A percentile compares a stretch with the other conserved stretches of the same genome.
Conservation (phyloP, 1,284 basidiomycete species). For the Gomphus sp. region DNA sequence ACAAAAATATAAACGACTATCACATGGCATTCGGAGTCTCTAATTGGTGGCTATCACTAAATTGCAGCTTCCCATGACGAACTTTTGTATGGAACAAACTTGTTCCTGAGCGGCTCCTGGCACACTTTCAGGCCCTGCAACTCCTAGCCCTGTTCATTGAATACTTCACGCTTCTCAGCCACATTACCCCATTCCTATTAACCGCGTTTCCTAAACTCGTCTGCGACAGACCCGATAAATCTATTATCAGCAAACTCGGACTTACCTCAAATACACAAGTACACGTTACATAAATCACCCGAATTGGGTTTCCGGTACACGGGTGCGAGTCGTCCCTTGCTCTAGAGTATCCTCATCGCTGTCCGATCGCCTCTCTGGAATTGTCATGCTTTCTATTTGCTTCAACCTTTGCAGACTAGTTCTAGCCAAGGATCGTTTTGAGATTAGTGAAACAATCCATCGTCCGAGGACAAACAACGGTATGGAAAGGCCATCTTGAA, state of each 20-base stretch:
- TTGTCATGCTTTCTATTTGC: not conserved
- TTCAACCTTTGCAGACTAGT: not conserved
- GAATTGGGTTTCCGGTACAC: not conserved
- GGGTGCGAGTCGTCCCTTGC: not conserved
- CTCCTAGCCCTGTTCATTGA: too few species aligned
- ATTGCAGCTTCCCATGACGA: not conserved
- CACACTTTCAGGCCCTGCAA: not conserved
- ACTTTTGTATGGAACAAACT: not conserved
- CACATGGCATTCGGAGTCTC: too few species aligned
- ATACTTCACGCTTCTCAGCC: too few species aligned
- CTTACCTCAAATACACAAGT: too few species aligned
- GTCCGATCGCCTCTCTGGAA: not conserved
- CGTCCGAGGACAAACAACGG: conserved; percentile 74
- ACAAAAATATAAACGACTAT: too few species aligned
- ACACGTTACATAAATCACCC: too few species aligned
- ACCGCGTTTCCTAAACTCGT: too few species aligned
- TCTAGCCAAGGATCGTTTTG: not conserved
- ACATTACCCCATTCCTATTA: too few species aligned
- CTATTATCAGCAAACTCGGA: too few species aligned
- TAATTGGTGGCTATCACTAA: not conserved
- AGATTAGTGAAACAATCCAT: not conserved
- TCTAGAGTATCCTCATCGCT: not conserved
- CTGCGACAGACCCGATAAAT: too few species aligned
- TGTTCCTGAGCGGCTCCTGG: not conserved
- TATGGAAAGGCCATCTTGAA: conserved; percentile 84